Conservation (phyloP, 1,284 basidiomycete species). For the Microbotryum violaceum region DNA sequence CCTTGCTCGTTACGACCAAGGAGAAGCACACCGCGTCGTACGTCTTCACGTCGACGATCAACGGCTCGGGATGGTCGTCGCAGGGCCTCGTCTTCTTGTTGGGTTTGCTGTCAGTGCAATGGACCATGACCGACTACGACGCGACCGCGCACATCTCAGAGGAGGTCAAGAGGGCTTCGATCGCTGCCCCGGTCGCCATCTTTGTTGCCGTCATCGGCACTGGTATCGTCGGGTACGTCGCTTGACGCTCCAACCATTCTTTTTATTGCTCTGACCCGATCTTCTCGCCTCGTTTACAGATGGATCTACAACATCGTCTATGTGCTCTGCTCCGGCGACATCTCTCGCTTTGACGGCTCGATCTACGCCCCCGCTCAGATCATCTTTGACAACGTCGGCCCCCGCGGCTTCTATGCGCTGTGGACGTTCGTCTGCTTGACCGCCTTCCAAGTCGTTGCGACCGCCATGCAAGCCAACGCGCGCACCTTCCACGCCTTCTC, state of each 20-base stretch:
- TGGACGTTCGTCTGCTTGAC: slow-evolving; percentile 76
- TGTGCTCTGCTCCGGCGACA: slow-evolving; percentile 26
- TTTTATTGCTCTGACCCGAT: neutral
- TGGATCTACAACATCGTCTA: slow-evolving; percentile 40
- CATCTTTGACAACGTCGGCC: slow-evolving; percentile 65
- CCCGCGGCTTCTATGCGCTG: slow-evolving; percentile 56
- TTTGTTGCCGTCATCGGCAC: slow-evolving; percentile 75
- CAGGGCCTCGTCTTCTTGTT: slow-evolving; percentile 77
- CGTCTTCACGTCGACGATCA: slow-evolving; percentile 66
- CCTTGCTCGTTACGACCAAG: slow-evolving; percentile 67
- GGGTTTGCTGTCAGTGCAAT: slow-evolving; percentile 81
- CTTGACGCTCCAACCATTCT: neutral
- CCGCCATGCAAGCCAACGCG: slow-evolving; percentile 73
- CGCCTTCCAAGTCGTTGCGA: slow-evolving; percentile 43
- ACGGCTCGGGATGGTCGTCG: slow-evolving; percentile 71
- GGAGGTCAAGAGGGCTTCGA: slow-evolving; percentile 79
- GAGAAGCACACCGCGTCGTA: slow-evolving; percentile 73
- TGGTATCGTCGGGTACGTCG: slow-evolving; percentile 68
- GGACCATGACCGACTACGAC: slow-evolving; percentile 61
- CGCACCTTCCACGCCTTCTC: slow-evolving; percentile 84
- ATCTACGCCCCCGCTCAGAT: slow-evolving; percentile 45
- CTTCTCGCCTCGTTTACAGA: neutral
- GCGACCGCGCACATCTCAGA: slow-evolving; percentile 78
- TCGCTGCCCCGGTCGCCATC: slow-evolving; percentile 67
- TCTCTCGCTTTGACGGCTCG: slow-evolving; percentile 29